Evolutionary conservation across 257 asterid genomes (phyloP).

Genomic region (Prunella vulgaris): DNA sequence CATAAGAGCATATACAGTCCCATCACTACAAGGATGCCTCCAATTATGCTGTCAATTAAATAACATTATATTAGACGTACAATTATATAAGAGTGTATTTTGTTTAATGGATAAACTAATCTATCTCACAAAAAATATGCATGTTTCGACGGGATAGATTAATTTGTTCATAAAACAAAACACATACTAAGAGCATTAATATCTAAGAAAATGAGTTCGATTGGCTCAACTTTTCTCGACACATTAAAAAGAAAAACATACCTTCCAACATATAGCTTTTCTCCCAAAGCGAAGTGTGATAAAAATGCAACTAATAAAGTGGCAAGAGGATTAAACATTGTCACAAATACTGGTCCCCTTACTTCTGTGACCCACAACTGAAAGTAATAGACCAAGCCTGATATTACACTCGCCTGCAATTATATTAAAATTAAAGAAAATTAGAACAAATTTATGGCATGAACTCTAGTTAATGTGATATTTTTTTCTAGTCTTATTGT

Average conservation of each 20-base stretch:
- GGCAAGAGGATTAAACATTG: constrained; percentile 68
- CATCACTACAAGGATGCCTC: constrained; percentile 46
- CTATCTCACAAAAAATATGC: too few species aligned
- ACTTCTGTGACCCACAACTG: constrained; percentile 68
- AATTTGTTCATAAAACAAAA: too few species aligned
- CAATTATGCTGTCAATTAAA: constrained; percentile 48
- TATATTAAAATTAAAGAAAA: background rate
- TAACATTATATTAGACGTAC: background rate
- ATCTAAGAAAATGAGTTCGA: background rate
- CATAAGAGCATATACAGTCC: constrained; percentile 69
- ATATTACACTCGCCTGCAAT: constrained; percentile 55
- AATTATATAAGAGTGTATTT: too few species aligned
- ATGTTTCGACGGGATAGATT: too few species aligned
- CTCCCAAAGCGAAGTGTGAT: constrained; percentile 61
- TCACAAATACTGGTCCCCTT: constrained; percentile 77
- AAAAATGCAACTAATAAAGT: constrained; percentile 54
- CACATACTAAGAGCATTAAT: background rate
- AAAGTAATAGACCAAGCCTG: constrained; percentile 48
- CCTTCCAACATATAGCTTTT: constrained; percentile 68
- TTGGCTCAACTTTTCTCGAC: background rate
- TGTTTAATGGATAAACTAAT: too few species aligned
- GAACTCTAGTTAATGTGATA: too few species aligned
- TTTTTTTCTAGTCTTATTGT: too few species aligned
- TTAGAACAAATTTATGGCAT: background rate
- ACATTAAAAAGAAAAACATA: background rate